A percentile compares a stretch with the other conserved stretches of the same genome.
Evolutionary conservation across 257 asterid genomes (phyloP).

Genomic region (Linaria vulgaris): DNA sequence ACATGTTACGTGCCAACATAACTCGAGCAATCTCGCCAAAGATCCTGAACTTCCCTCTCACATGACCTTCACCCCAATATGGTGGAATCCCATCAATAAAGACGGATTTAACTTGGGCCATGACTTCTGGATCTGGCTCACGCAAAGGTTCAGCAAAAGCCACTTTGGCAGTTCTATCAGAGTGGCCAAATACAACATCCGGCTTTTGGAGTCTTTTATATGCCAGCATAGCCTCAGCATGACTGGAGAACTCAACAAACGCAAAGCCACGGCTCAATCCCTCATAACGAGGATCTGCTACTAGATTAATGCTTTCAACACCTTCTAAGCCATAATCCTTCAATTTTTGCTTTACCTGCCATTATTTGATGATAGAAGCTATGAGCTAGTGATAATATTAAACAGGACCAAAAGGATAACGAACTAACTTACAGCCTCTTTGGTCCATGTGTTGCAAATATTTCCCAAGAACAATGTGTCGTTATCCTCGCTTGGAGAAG

Average conservation of each 20-base stretch:
- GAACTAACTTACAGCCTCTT: slow-evolving; percentile 41
- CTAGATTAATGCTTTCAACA: slow-evolving; percentile 51
- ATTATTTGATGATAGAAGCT: slow-evolving; percentile 6
- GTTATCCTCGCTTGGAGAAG: slow-evolving; percentile 58
- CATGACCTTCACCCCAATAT: slow-evolving; percentile 58
- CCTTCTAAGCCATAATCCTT: slow-evolving; percentile 56
- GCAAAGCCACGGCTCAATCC: slow-evolving; percentile 72
- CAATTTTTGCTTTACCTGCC: slow-evolving; percentile 52
- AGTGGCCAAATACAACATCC: slow-evolving; percentile 55
- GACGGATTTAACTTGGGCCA: slow-evolving; percentile 67
- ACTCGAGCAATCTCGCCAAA: slow-evolving; percentile 53
- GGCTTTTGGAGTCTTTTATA: slow-evolving; percentile 62
- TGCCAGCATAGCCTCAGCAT: slow-evolving; percentile 56
- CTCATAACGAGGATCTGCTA: slow-evolving; percentile 54
- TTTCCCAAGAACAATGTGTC: slow-evolving; percentile 66
- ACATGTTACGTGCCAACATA: slow-evolving; percentile 54
- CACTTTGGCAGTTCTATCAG: slow-evolving; percentile 64
- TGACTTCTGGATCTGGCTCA: slow-evolving; percentile 63
- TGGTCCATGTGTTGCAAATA: slow-evolving; percentile 70
- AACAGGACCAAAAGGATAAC: background rate
- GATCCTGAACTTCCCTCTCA: slow-evolving; percentile 40
- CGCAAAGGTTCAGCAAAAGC: slow-evolving; percentile 69
- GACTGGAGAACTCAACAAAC: slow-evolving; percentile 56
- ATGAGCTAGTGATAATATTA: slow-evolving; percentile 15
- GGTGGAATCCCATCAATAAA: slow-evolving; percentile 68